These are phyloP conservation scores for Lichtheimia hyalospora DNA, from an alignment of 371 early-diverging fungal genomes.

Conservation along the genomic window DNA sequence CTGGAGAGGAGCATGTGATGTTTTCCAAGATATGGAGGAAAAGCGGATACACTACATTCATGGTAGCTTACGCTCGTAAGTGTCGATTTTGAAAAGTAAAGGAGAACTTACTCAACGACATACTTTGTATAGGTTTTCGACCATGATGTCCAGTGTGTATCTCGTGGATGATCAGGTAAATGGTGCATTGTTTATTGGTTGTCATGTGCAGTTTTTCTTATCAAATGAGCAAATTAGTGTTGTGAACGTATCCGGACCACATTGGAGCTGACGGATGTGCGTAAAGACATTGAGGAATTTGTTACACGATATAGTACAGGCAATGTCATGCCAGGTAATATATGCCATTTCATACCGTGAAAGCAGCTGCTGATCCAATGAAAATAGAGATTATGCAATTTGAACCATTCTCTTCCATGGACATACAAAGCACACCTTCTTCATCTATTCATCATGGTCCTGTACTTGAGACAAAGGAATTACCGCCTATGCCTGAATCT, in stretches of 20 bases:
- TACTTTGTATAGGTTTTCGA: constrained; percentile 33
- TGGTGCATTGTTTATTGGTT: neutral
- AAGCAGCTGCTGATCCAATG: no score
- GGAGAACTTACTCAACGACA: neutral
- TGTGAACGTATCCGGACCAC: constrained; percentile 44
- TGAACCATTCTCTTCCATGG: constrained; percentile 10
- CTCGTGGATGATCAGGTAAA: constrained; percentile 46
- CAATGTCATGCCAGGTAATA: constrained; percentile 29
- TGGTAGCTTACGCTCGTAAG: constrained; percentile 43
- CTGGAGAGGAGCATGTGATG: constrained; percentile 32
- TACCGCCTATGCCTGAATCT: constrained; percentile 12
- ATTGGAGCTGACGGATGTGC: constrained; percentile 37
- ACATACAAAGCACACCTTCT: constrained; percentile 7
- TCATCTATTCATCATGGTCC: constrained; percentile 11
- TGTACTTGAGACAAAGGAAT: constrained; percentile 4
- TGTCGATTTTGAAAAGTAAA: neutral
- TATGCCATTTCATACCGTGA: no score
- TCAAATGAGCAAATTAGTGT: constrained; percentile 18
- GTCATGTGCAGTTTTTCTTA: constrained; percentile 1
- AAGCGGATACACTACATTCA: constrained; percentile 38
- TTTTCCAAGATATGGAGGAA: constrained; percentile 46
- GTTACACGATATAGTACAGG: constrained; percentile 36
- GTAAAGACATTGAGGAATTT: constrained; percentile 35
- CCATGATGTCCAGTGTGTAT: constrained; percentile 45
- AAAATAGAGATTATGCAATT: constrained; percentile 12